Conservation (phyloP, 2,329 filamentous ascomycete species). For the Neoascochyta sp. region DNA sequence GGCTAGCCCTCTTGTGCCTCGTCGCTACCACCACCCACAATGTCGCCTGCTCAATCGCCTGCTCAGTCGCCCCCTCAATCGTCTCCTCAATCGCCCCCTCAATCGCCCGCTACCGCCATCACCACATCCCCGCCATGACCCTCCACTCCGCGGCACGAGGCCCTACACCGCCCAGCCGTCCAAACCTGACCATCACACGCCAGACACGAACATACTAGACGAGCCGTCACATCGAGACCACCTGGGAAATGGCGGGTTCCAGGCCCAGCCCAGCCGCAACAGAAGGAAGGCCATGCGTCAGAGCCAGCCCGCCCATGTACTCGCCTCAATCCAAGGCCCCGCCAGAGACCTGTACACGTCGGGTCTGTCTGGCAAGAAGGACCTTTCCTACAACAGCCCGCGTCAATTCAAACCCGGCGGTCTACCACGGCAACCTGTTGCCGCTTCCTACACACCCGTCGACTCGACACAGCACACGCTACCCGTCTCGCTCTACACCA, state of each 20-base stretch:
- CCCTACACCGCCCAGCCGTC: no score
- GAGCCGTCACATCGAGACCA: no score
- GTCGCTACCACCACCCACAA: no score
- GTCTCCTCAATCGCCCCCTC: no score
- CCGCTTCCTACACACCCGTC: background rate
- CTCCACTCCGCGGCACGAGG: no score
- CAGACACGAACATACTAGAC: no score
- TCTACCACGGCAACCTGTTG: background rate
- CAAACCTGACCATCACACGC: no score
- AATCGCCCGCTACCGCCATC: no score
- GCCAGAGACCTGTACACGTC: constrained; percentile 18
- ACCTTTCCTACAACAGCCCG: constrained; percentile 14
- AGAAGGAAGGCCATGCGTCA: constrained; percentile 16
- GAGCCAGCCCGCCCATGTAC: constrained; percentile 19
- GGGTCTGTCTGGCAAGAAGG: constrained; percentile 5
- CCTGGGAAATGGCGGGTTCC: constrained; percentile 8
- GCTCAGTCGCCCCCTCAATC: no score
- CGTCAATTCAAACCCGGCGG: constrained; percentile 2
- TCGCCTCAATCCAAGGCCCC: constrained; percentile 16
- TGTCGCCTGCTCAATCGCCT: no score
- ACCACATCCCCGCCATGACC: no score
- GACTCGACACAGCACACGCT: background rate
- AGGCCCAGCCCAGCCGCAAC: constrained; percentile 9
- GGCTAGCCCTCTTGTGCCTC: no score
- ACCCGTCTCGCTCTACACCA: constrained; percentile 19